phyloP scores from a whole-genome alignment of 73 alveolate species.

The Paramecium primaurelia region DNA sequence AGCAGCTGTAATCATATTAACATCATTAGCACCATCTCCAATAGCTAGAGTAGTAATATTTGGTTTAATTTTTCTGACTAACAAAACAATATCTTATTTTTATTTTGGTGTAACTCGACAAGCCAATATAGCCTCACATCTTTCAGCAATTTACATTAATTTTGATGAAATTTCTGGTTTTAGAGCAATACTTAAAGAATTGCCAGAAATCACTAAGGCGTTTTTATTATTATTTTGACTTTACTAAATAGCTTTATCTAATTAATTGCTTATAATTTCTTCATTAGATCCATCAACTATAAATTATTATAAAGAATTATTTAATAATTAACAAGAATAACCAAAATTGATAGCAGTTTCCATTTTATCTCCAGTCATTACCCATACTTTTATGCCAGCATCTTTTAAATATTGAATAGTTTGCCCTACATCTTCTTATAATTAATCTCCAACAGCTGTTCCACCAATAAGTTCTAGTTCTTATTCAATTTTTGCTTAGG shows the following conservation, averaged over 20 bases:
- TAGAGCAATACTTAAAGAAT: constrained; percentile 29
- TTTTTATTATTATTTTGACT: not conserved
- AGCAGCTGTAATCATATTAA: constrained; percentile 85
- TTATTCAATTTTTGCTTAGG: constrained; percentile 79
- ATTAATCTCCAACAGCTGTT: constrained; percentile 97
- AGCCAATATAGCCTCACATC: constrained; percentile 51
- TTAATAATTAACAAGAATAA: constrained; percentile 52
- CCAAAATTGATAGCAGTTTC: constrained; percentile 84
- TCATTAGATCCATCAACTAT: constrained; percentile 19
- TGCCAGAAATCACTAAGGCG: constrained; percentile 51
- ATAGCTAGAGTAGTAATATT: constrained; percentile 74
- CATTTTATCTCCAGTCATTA: constrained; percentile 93
- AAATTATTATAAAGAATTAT: constrained; percentile 15
- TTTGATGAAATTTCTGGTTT: not conserved
- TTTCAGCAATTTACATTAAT: constrained; percentile 40
- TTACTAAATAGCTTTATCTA: not conserved
- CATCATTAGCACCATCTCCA: constrained; percentile 90
- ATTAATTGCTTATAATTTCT: not conserved
- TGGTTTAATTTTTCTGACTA: constrained; percentile 58
- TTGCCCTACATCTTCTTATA: constrained; percentile 97
- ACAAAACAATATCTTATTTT: constrained; percentile 54
- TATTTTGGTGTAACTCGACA: constrained; percentile 66
- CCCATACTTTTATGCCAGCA: constrained; percentile 94
- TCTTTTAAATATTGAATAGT: constrained; percentile 87
- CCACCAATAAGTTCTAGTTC: constrained; percentile 86